Conservation (phyloP, 2,329 filamentous ascomycete genomes). For the Knufia petricola region DNA sequence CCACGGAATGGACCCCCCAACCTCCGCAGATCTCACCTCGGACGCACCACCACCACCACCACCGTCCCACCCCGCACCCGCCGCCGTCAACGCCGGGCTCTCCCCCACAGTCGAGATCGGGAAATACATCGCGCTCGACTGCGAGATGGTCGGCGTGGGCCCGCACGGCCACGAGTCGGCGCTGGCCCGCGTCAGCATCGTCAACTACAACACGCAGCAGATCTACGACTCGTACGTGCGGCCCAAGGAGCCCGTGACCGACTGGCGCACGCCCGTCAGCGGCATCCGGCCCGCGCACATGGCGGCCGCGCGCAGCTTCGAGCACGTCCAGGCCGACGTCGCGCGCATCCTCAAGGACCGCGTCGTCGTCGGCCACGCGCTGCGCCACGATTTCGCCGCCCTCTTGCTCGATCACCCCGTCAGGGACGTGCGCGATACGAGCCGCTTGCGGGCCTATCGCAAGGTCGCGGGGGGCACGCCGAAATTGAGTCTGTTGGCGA, state of each 20-base stretch:
- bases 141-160: constrained; percentile 91
- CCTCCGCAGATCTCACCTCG: background rate
- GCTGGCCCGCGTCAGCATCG: constrained; percentile 77
- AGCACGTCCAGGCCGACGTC: constrained; percentile 66
- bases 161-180: constrained; percentile 56
- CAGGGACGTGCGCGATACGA: constrained; percentile 74
- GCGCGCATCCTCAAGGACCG: constrained; percentile 58
- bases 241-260: constrained; percentile 66
- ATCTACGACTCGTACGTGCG: constrained; percentile 90
- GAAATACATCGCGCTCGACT: constrained; percentile 89
- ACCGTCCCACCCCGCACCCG: too few species aligned
- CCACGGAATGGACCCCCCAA: background rate
- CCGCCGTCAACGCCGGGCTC: constrained; percentile 8
- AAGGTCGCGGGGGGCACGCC: constrained; percentile 43
- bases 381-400: constrained; percentile 66
- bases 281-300: constrained; percentile 71
- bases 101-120: constrained; percentile 54
- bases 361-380: constrained; percentile 73
- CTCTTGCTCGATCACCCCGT: constrained; percentile 70
- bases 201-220: constrained; percentile 88
- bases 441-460: constrained; percentile 63
- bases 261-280: constrained; percentile 82
- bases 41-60: too few species aligned
- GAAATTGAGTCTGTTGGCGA: constrained; percentile 48
- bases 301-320: constrained; percentile 58